These are phyloP conservation scores for Hemileccinum impolitum DNA, from an alignment of 768 basidiomycete genomes.

Conservation along the genomic window DNA sequence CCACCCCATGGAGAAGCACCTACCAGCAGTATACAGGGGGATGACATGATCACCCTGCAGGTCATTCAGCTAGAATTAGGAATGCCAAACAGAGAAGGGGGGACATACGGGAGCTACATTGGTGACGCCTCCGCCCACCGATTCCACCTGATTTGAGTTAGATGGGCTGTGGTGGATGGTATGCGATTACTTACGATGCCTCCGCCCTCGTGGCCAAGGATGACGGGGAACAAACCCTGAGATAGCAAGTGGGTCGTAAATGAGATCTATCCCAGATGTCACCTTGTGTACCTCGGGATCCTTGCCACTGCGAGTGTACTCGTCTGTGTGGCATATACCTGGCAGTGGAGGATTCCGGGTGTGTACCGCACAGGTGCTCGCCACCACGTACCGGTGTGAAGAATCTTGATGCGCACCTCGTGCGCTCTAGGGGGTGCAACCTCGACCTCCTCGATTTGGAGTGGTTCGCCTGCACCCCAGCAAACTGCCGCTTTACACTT, in stretches of 20 bases:
- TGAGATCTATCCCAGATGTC: slow-evolving; percentile 2
- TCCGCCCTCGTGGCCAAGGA: slow-evolving; percentile 94
- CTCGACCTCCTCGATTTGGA: slow-evolving; percentile 88
- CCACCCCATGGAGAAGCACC: slow-evolving; percentile 10
- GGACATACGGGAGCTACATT: slow-evolving; percentile 53
- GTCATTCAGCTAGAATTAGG: neutral
- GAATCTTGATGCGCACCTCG: slow-evolving; percentile 92
- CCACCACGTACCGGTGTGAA: slow-evolving; percentile 71
- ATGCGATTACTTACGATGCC: slow-evolving; percentile 61
- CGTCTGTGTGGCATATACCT: slow-evolving; percentile 98
- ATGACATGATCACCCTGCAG: slow-evolving; percentile 90
- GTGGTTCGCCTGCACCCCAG: slow-evolving; percentile 86
- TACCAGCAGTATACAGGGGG: slow-evolving; percentile 93
- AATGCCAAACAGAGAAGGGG: neutral
- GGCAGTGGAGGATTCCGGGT: neutral
- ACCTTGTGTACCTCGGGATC: slow-evolving; percentile 75
- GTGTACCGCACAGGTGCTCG: slow-evolving; percentile 3
- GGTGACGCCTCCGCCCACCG: slow-evolving; percentile 95
- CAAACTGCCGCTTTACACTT: slow-evolving; percentile 92
- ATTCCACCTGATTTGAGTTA: slow-evolving; percentile 72
- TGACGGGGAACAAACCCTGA: slow-evolving; percentile 86
- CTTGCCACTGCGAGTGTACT: slow-evolving; percentile 93
- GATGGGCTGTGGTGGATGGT: neutral
- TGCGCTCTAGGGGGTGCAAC: slow-evolving; percentile 87
- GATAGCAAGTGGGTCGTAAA: slow-evolving; percentile 7